phyloP scores from a whole-genome alignment of 768 basidiomycete species.

The Collybiopsis luxurians region DNA sequence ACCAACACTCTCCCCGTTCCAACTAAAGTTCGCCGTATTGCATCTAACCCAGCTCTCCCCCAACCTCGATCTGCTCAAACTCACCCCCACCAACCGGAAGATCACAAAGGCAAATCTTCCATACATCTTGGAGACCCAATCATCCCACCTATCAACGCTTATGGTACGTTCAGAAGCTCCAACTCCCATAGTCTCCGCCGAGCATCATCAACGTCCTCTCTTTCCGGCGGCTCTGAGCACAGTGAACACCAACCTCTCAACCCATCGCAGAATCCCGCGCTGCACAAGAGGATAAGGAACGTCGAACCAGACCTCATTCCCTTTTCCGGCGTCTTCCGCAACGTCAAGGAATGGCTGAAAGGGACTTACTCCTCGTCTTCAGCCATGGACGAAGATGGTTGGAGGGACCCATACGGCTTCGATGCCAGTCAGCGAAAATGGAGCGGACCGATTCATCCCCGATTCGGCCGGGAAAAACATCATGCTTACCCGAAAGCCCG shows the following conservation, averaged over 20 bases:
- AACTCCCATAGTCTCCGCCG: background rate
- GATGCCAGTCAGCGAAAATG: conserved; percentile 22
- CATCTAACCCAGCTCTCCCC: conserved; percentile 9
- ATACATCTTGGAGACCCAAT: background rate
- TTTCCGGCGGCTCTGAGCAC: background rate
- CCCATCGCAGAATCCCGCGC: conserved; percentile 4
- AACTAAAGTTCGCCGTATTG: conserved; percentile 6
- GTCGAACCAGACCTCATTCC: conserved; percentile 25
- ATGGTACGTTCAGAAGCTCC: conserved; percentile 8
- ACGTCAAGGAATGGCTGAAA: conserved; percentile 9
- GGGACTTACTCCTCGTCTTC: background rate
- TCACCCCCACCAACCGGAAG: background rate
- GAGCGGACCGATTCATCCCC: conserved; percentile 33
- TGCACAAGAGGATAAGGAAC: conserved; percentile 8
- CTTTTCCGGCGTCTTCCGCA: conserved; percentile 17
- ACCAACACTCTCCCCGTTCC: background rate
- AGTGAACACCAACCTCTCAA: conserved; percentile 6
- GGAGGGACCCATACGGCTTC: conserved; percentile 8
- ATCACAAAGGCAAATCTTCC: background rate
- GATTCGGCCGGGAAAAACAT: conserved; percentile 27
- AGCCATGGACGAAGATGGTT: background rate
- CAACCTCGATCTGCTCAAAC: background rate
- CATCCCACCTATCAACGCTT: conserved; percentile 5
- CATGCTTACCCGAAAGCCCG: background rate
- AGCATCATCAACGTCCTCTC: background rate